Evolutionary conservation across 495 filamentous ascomycete genomes (phyloP).

Genomic region (Lophiostoma macrostomum): DNA sequence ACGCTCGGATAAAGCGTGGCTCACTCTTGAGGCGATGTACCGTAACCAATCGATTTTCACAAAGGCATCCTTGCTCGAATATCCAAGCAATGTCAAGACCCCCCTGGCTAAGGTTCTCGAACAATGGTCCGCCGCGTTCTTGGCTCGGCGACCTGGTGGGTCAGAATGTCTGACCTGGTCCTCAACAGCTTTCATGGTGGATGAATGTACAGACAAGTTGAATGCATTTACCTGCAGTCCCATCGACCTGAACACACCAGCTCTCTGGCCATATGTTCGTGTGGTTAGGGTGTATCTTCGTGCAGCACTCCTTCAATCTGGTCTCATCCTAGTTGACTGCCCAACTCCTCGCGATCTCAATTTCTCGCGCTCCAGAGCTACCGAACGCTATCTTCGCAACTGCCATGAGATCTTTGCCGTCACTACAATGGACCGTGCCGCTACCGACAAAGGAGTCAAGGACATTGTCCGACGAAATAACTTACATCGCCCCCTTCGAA

Average conservation of each 20-base stretch:
- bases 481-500: conserved; percentile 23
- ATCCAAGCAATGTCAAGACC: neutral
- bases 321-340: conserved; percentile 21
- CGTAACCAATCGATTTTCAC: conserved; percentile 11
- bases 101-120: conserved; percentile 6
- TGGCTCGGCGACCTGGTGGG: conserved; percentile 18
- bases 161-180: conserved; percentile 7
- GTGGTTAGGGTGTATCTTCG: conserved; percentile 16
- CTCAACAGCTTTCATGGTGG: conserved; percentile 6
- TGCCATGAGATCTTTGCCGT: conserved; percentile 26
- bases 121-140: conserved; percentile 10
- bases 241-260: neutral
- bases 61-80: conserved; percentile 6
- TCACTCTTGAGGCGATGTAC: conserved; percentile 20
- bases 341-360: conserved; percentile 13
- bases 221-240: conserved; percentile 14
- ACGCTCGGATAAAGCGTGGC: conserved; percentile 19
- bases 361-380: conserved; percentile 4
- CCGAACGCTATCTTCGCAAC: conserved; percentile 15
- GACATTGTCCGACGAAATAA: conserved; percentile 17
- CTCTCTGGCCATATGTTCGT: conserved; percentile 23
- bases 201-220: conserved; percentile 21
- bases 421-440: conserved; percentile 8
- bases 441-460: conserved; percentile 2
- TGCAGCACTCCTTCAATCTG: conserved; percentile 16